A percentile compares a stretch with the other conserved stretches of the same genome.
These are phyloP conservation scores for Articulospora tetracladia DNA, from an alignment of 495 filamentous ascomycete genomes.

Conservation along the genomic window DNA sequence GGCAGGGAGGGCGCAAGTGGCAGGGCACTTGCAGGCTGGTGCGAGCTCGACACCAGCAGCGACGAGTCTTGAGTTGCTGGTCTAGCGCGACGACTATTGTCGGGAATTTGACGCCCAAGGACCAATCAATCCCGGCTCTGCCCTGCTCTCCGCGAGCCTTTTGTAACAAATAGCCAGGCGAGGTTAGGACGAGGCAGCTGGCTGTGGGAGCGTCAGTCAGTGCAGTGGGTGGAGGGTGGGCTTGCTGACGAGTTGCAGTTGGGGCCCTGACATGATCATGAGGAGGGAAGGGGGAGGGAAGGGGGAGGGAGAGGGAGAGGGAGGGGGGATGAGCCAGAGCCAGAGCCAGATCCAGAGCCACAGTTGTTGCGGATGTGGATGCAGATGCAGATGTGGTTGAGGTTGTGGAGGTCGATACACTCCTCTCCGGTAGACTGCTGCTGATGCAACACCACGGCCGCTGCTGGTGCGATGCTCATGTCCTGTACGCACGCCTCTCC, in stretches of 20 bases:
- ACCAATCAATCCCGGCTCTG: not conserved
- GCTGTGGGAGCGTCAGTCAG: not conserved
- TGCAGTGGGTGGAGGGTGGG: not conserved
- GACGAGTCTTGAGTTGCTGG: not conserved
- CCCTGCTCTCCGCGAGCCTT: not conserved
- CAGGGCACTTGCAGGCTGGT: not conserved
- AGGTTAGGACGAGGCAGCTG: not conserved
- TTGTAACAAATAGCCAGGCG: conserved; percentile 1
- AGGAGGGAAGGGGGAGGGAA: not conserved
- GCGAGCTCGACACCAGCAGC: not conserved
- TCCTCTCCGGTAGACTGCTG: too few species aligned
- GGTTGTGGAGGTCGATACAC: too few species aligned
- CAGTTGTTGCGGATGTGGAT: too few species aligned
- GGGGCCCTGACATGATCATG: too few species aligned
- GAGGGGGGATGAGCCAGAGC: too few species aligned
- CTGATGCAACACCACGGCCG: too few species aligned
- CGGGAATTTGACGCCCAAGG: not conserved
- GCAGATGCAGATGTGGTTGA: too few species aligned
- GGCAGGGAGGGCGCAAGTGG: not conserved
- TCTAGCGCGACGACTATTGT: not conserved
- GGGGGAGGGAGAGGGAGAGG: too few species aligned
- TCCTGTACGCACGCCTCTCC: too few species aligned
- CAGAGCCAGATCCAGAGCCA: too few species aligned
- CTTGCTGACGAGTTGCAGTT: not conserved
- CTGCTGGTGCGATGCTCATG: too few species aligned